phyloP scores from a whole-genome alignment of 345 rosid species.

The Lumnitzera racemosa region DNA sequence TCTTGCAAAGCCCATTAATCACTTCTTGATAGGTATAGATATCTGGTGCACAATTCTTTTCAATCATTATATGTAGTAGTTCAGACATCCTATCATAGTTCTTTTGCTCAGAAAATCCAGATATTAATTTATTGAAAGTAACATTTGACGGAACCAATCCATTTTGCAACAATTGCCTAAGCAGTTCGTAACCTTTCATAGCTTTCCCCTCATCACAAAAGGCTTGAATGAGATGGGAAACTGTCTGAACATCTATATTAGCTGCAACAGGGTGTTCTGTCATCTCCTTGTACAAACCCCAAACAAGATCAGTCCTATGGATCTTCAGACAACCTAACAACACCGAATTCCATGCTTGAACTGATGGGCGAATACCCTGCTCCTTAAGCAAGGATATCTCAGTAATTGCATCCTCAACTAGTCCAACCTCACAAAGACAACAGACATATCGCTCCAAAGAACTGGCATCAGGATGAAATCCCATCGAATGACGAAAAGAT shows the following conservation, averaged over 20 bases:
- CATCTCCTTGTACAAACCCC: constrained; percentile 43
- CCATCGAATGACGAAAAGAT: constrained; percentile 27
- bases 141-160: constrained; percentile 27
- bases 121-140: constrained; percentile 32
- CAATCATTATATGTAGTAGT: constrained; percentile 44
- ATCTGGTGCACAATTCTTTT: constrained; percentile 26
- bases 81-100: constrained; percentile 32
- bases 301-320: constrained; percentile 34
- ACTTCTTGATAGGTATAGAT: constrained; percentile 36
- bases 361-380: constrained; percentile 16
- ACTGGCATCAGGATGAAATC: constrained; percentile 27
- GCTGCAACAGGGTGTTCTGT: constrained; percentile 24
- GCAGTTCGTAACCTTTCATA: constrained; percentile 36
- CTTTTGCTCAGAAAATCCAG: constrained; percentile 20
- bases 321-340: constrained; percentile 34
- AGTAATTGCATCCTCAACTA: constrained; percentile 40
- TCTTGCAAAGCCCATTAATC: constrained; percentile 43
- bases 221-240: constrained; percentile 34
- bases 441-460: constrained; percentile 38
- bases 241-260: constrained; percentile 25
- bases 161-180: constrained; percentile 32
- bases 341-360: constrained; percentile 43
- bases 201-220: constrained; percentile 32
- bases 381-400: constrained; percentile 26
- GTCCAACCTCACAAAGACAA: constrained; percentile 41